Evolutionary conservation across 2,329 filamentous ascomycete species (phyloP), one percentile per base, ranked within the genome.

Genomic region (Ophiostoma novo-ulmi): DNA sequence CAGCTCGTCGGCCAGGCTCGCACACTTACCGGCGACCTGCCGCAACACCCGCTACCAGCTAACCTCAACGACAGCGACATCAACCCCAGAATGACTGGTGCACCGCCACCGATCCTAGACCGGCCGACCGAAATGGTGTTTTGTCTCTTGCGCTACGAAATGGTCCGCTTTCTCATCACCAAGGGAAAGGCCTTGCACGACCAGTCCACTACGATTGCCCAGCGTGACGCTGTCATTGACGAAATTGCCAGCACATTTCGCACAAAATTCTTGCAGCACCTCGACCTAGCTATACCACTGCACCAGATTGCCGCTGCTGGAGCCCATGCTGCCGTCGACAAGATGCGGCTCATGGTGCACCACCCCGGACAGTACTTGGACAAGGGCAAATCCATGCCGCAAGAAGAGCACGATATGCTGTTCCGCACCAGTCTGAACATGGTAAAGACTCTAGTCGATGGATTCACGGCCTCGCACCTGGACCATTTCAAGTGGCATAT

Each of bases 81-180:
- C 22, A 76, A 73, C 5, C 77, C 81, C 0, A 81, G 82, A 0
- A 84, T 83, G 74, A 81, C 78, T 3, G 77, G 82, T 2, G 76
- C 78, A 2, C 85, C 85, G 2, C 85, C 85, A 0, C 70, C 76
- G 0, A 68, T 70, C 3, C 80, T 80, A 0, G 76, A 80, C 5
- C 84, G 83, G 0, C 76, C 84, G 0, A 87, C 85, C 0, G 86
- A 88, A 55, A 83, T 83, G 79, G 80, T 82, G 0, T 83, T 84
- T 69, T 78, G 76, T n/a, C 78, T 82, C 7, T 75, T 82, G 10
- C 79, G 82, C 17, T 79, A 80, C 71, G 79, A 82, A 69, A 69
- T 84, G 11, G 79, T 76, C 10, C 78, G 83, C 41, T 80, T 79
- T 39, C 72, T 82, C 44, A 78, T 81, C 17, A 75, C 80, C 67